A percentile compares a stretch with the other conserved stretches of the same genome.
These are phyloP conservation scores for Venturia pyrina DNA, from an alignment of 2,329 filamentous ascomycete species.

Conservation along the genomic window DNA sequence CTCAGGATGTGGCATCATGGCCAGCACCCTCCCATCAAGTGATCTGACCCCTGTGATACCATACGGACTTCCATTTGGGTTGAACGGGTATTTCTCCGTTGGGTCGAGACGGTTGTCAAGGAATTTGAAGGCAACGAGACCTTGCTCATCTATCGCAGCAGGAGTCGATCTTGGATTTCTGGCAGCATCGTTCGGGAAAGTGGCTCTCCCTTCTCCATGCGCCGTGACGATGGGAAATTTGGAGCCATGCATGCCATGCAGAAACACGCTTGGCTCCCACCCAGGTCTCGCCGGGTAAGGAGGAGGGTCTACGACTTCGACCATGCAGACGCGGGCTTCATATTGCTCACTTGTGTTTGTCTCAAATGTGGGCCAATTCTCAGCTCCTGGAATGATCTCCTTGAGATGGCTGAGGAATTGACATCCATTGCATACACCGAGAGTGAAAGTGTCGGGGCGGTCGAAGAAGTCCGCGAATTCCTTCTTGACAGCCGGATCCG, in stretches of 20 bases:
- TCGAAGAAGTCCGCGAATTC: slow-evolving; percentile 82
- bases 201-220: slow-evolving; percentile 81
- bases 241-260: slow-evolving; percentile 77
- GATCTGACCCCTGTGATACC: slow-evolving; percentile 75
- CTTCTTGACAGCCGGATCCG: slow-evolving; percentile 63
- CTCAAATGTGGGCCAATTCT: slow-evolving; percentile 76
- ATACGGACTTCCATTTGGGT: slow-evolving; percentile 75
- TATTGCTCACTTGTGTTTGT: slow-evolving; percentile 81
- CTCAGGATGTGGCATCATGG: slow-evolving; percentile 91
- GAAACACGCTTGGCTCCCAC: slow-evolving; percentile 61
- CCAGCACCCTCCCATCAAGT: slow-evolving; percentile 68
- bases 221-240: slow-evolving; percentile 78
- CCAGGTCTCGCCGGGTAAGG: slow-evolving; percentile 27
- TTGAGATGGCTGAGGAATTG: slow-evolving; percentile 84
- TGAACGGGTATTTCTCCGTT: slow-evolving; percentile 78
- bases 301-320: slow-evolving; percentile 57
- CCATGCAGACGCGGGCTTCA: slow-evolving; percentile 81
- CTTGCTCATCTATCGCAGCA: slow-evolving; percentile 49
- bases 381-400: slow-evolving; percentile 74
- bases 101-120: slow-evolving; percentile 69
- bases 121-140: slow-evolving; percentile 70
- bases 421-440: slow-evolving; percentile 96
- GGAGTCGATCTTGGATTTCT: slow-evolving; percentile 27
- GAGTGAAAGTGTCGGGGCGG: slow-evolving; percentile 77
- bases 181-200: slow-evolving; percentile 31